A percentile compares a stretch with the other conserved stretches of the same genome.
phyloP scores from a whole-genome alignment of 2,329 filamentous ascomycete species.

The Xylariaceae sp. region DNA sequence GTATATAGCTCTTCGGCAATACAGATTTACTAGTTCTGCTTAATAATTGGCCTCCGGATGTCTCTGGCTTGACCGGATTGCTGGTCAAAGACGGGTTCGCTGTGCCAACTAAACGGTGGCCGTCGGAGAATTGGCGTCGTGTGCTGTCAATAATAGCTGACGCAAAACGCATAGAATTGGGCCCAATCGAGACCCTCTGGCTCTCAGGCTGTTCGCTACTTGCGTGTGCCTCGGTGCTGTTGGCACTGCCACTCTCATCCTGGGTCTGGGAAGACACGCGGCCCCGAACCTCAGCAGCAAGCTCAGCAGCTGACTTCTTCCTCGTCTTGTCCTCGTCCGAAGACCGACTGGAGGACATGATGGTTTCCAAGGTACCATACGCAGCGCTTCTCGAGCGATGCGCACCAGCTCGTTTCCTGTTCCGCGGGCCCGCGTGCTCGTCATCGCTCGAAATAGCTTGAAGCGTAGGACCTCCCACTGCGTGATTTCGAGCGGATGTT shows the following conservation, averaged over 20 bases:
- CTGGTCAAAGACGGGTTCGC: no score
- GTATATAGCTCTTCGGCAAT: no score
- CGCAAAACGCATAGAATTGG: no score
- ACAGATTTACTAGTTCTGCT: no score
- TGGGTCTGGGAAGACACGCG: conserved; percentile 32
- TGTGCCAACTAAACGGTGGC: no score
- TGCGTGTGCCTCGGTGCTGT: conserved; percentile 23
- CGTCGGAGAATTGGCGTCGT: no score
- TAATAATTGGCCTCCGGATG: no score
- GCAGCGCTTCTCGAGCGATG: conserved; percentile 47
- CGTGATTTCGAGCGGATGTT: conserved; percentile 27
- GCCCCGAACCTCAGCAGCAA: conserved; percentile 51
- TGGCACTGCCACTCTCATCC: conserved; percentile 25
- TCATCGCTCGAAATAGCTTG: conserved; percentile 56
- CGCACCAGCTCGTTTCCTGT: conserved; percentile 37
- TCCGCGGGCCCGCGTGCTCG: conserved; percentile 38
- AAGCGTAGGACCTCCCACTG: conserved; percentile 46
- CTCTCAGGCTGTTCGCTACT: conserved; percentile 12
- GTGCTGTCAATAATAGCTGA: no score
- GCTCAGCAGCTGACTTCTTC: conserved; percentile 54
- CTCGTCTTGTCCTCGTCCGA: conserved; percentile 59
- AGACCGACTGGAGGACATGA: conserved; percentile 62
- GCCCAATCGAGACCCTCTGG: no score
- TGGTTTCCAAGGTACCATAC: conserved; percentile 61
- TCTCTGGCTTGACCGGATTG: no score